Evolutionary conservation across 768 basidiomycete species (phyloP).

Genomic region (Psilocybe tampanensis): DNA sequence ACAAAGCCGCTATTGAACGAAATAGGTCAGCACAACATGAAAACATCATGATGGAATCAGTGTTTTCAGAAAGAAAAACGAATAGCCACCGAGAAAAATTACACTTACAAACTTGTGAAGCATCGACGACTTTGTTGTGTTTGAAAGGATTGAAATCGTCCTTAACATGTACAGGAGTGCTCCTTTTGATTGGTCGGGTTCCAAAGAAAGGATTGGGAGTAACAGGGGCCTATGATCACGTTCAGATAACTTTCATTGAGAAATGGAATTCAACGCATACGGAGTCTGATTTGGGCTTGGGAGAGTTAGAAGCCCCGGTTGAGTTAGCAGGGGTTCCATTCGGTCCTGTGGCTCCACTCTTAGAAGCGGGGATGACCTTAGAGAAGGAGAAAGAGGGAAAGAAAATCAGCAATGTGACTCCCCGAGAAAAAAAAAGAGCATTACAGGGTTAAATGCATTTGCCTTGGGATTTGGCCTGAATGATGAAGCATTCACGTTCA

Average conservation of each 20-base stretch:
- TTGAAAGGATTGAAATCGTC: conserved; percentile 99
- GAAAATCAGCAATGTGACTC: conserved; percentile 11
- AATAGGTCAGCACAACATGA: not conserved
- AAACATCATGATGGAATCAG: not conserved
- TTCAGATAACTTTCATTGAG: not conserved
- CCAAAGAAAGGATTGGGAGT: conserved; percentile 92
- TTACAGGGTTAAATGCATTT: conserved; percentile 71
- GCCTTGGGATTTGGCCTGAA: conserved; percentile 91
- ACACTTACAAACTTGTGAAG: conserved; percentile 71
- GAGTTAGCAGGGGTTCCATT: not conserved
- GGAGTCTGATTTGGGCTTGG: conserved; percentile 64
- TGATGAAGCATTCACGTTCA: conserved; percentile 89
- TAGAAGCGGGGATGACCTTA: conserved; percentile 51
- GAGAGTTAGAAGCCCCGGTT: conserved; percentile 44
- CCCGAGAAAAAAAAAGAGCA: conserved; percentile 27
- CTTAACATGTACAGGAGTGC: conserved; percentile 78
- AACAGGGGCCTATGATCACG: conserved; percentile 38
- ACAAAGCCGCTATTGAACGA: conserved; percentile 57
- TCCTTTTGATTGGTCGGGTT: conserved; percentile 74
- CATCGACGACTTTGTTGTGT: conserved; percentile 77
- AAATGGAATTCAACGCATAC: conserved; percentile 29
- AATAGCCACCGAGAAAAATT: not conserved
- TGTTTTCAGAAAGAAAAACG: not conserved
- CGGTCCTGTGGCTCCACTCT: conserved; percentile 26
- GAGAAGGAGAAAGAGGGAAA: conserved; percentile 23